A percentile compares a stretch with the other conserved stretches of the same genome.
These are phyloP conservation scores for Coemansia umbellata DNA, from an alignment of 192 early-diverging fungal species.

Conservation along the genomic window DNA sequence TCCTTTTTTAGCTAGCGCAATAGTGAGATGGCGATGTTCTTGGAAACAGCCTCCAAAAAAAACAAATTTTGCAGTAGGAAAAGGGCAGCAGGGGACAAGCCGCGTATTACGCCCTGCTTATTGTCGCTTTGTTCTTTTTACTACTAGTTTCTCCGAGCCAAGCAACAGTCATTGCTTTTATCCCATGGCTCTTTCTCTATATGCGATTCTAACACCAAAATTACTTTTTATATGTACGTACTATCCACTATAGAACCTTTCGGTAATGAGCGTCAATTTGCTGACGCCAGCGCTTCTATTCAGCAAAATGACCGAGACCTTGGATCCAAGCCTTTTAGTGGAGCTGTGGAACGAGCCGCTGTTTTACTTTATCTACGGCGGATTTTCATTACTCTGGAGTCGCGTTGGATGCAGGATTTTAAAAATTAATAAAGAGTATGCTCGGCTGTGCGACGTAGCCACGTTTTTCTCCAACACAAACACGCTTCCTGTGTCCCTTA, in stretches of 20 bases:
- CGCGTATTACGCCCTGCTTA: no score
- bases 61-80: no score
- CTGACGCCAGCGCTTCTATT: conserved; percentile 75
- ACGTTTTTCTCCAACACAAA: conserved; percentile 73
- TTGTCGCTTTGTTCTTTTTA: no score
- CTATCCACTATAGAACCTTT: conserved; percentile 35
- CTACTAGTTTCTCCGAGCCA: no score
- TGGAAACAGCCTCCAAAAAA: no score
- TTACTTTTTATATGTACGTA: not conserved
- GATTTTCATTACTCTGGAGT: conserved; percentile 43
- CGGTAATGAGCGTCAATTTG: conserved; percentile 63
- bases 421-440: conserved; percentile 51
- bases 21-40: no score
- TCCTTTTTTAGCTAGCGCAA: no score
- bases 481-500: conserved; percentile 65
- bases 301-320: conserved; percentile 66
- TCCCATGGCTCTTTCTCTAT: no score
- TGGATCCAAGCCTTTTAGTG: conserved; percentile 58
- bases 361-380: conserved; percentile 51
- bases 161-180: no score
- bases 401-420: conserved; percentile 35
- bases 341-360: conserved; percentile 72
- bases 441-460: conserved; percentile 60
- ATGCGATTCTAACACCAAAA: no score
- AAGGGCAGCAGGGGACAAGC: no score